These are phyloP conservation scores for Periconia macrospinosa DNA, from an alignment of 2,329 filamentous ascomycete genomes.

Conservation along the genomic window DNA sequence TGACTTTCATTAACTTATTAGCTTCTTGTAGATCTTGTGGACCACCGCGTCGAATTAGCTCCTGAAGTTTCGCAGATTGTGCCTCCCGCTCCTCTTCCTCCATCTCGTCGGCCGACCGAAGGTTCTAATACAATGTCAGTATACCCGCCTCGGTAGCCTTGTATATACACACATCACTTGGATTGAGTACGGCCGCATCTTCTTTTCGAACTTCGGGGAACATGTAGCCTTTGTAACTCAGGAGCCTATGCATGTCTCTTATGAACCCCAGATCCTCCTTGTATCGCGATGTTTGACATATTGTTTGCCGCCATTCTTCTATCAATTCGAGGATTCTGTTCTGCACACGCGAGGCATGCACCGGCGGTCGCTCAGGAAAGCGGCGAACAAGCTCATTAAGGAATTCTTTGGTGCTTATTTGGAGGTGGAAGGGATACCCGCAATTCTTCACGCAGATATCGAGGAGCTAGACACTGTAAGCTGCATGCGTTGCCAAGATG, in stretches of 20 bases:
- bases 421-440: conserved; percentile 97
- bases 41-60: conserved; percentile 87
- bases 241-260: conserved; percentile 91
- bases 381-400: conserved; percentile 95
- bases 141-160: not conserved
- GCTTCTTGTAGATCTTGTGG: conserved; percentile 95
- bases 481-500: conserved; percentile 11
- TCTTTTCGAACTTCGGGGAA: conserved; percentile 92
- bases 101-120: conserved; percentile 98
- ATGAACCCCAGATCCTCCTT: conserved; percentile 97
- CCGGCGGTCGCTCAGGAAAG: conserved; percentile 90
- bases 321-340: conserved; percentile 91
- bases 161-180: conserved; percentile 76
- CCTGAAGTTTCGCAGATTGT: conserved; percentile 96
- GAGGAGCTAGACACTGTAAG: conserved; percentile 63
- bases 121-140: conserved; percentile 63
- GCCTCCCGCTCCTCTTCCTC: conserved; percentile 94
- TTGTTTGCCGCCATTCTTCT: conserved; percentile 97
- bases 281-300: conserved; percentile 97
- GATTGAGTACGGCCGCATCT: conserved; percentile 94
- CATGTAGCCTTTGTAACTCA: conserved; percentile 95
- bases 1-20: conserved; percentile 97
- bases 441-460: conserved; percentile 99
- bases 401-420: conserved; percentile 98
- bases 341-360: conserved; percentile 85